phyloP scores from a whole-genome alignment of 176 grass and related monocot genomes.

The Carex kokanica region DNA sequence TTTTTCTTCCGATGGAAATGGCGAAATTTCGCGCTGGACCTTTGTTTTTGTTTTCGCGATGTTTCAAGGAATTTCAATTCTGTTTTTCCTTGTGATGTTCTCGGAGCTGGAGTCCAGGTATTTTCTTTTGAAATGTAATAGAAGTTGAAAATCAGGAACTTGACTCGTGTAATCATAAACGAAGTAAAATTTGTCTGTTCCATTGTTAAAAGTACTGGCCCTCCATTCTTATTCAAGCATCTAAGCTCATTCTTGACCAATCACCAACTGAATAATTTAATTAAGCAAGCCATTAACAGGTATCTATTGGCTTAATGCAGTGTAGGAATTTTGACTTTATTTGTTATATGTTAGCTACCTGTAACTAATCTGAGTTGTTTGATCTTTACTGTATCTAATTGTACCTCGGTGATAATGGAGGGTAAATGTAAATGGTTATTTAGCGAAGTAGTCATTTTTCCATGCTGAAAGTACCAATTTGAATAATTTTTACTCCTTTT shows the following conservation, averaged over 20 bases:
- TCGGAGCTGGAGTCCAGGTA: neutral
- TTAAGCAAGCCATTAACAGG: neutral
- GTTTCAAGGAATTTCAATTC: neutral
- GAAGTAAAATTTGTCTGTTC: neutral
- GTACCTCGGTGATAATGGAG: neutral
- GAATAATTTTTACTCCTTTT: neutral
- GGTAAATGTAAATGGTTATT: neutral
- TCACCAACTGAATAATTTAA: neutral
- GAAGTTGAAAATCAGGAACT: neutral
- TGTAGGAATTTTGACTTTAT: neutral
- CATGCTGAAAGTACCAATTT: neutral
- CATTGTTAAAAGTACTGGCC: neutral
- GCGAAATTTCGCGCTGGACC: neutral
- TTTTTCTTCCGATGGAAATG: neutral
- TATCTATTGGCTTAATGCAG: neutral
- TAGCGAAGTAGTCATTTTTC: neutral
- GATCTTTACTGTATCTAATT: neutral
- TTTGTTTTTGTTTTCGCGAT: neutral
- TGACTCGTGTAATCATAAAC: neutral
- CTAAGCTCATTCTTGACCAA: neutral
- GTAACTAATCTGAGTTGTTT: conserved; percentile 1
- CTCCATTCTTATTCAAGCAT: neutral
- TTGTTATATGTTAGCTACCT: neutral
- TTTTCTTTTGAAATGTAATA: neutral
- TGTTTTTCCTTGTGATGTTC: neutral